phyloP scores from a whole-genome alignment of 345 rosid species.

The Trapa incisa region DNA sequence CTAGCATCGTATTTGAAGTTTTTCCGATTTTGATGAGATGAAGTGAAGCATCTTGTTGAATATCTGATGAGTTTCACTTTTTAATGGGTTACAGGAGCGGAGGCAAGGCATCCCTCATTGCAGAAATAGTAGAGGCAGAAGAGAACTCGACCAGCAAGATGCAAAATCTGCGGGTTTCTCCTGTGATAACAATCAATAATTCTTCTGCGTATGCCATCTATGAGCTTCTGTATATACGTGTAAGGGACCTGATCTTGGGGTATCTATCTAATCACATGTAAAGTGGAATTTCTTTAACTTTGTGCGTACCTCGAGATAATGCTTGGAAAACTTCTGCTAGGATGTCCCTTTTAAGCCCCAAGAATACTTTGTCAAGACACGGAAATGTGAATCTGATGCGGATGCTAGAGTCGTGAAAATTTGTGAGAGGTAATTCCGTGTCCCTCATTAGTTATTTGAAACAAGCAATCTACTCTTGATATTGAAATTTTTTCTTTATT shows the following conservation, averaged over 20 bases:
- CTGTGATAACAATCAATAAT: slow-evolving; percentile 64
- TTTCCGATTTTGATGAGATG: not conserved
- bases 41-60: not conserved
- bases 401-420: slow-evolving; percentile 46
- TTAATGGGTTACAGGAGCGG: slow-evolving; percentile 38
- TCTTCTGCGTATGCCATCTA: slow-evolving; percentile 76
- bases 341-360: slow-evolving; percentile 79
- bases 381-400: slow-evolving; percentile 72
- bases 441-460: not conserved
- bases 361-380: slow-evolving; percentile 58
- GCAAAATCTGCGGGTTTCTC: slow-evolving; percentile 70
- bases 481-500: not conserved
- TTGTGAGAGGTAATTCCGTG: slow-evolving; percentile 51
- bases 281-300: not conserved
- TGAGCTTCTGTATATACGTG: slow-evolving; percentile 58
- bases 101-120: slow-evolving; percentile 75
- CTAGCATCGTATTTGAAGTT: not conserved
- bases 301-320: not conserved
- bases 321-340: slow-evolving; percentile 12
- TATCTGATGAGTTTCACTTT: not conserved
- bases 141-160: slow-evolving; percentile 62
- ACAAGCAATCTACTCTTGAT: not conserved
- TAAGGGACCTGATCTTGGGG: slow-evolving; percentile 8
- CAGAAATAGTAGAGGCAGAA: slow-evolving; percentile 89
- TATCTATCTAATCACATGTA: not conserved